Base-by-base conservation (phyloP, 1,284 basidiomycete species). In the Neonothopanus nambi region DNA sequence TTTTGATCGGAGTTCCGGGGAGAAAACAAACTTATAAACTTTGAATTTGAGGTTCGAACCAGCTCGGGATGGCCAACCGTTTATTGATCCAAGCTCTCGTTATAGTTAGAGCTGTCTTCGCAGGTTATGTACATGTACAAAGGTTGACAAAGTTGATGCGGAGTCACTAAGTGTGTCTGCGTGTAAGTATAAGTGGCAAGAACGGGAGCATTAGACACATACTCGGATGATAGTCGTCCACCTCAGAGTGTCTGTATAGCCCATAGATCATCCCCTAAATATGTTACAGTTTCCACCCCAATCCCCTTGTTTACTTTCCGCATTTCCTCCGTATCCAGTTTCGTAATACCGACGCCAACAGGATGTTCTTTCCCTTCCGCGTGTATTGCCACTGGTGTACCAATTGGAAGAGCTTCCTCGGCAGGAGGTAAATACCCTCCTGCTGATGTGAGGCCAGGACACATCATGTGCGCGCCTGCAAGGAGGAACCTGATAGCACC, bases 401-500 rank as follows among this genome's bases (percentile, higher is more conserved):
- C 86, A 42, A 84, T 80, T 15, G 85, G 78, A 36, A 98, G 73
- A 1, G 83, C 87, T 30, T 73, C 73, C 30, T 88, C 85, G 21
- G 82, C 71, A 6, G 93, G 84, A 0, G 96, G 95, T 0, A 99
- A 83, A 61, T 82, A 80, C 13, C 95, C 97, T 13, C 96, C 97
- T 38, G 86, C 79, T 24, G 95, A 98, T 20, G 95, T 95, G 52
- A 99, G 76, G 9, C 97, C 97, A 3, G 96, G 97, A 62, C 92
- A 94, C 93, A 96, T 96, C 93, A 96, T 95, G 73, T 91, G 87
- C 44, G 93, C 93, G 28, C 93, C 93, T 7, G 87, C 89, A 41
- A 99, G 85, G 21, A 99, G 81, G 73, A 98, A 99, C 48, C 95
- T 93, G 75, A 99, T 99, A 40, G 97, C 97, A 50, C 97, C 97